A percentile compares a stretch with the other conserved stretches of the same genome.
Evolutionary conservation across 192 early-diverging fungal genomes (phyloP).

Genomic region (Coemansia sp.): DNA sequence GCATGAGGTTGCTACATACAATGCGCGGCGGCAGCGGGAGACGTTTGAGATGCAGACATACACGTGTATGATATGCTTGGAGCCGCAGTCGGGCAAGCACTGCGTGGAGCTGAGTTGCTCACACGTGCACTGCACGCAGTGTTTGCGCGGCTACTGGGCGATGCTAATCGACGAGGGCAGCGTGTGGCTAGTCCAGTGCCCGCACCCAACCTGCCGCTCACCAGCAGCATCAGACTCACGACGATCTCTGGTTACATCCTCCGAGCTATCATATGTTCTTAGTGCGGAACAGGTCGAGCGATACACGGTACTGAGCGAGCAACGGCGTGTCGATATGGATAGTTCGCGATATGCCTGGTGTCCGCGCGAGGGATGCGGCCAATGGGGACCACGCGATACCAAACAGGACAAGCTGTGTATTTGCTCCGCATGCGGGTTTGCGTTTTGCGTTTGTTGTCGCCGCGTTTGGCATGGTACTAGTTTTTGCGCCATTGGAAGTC

Average conservation of each 20-base stretch:
- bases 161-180: slow-evolving; percentile 27
- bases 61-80: slow-evolving; percentile 27
- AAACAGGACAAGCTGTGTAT: background rate
- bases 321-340: slow-evolving; percentile 16
- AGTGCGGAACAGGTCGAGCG: slow-evolving; percentile 2
- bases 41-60: slow-evolving; percentile 16
- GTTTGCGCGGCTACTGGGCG: slow-evolving; percentile 17
- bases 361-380: slow-evolving; percentile 17
- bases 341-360: slow-evolving; percentile 15
- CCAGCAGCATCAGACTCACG: background rate
- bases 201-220: slow-evolving; percentile 9
- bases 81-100: slow-evolving; percentile 30
- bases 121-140: slow-evolving; percentile 17
- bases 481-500: slow-evolving; percentile 13
- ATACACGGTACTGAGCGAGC: background rate
- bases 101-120: slow-evolving; percentile 26
- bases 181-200: slow-evolving; percentile 12
- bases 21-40: background rate
- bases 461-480: slow-evolving; percentile 28
- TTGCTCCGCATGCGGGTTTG: slow-evolving; percentile 15
- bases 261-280: slow-evolving; percentile 1
- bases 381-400: slow-evolving; percentile 5
- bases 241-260: background rate
- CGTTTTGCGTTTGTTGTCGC: slow-evolving; percentile 23
- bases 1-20: background rate